Evolutionary conservation across 495 filamentous ascomycete genomes (phyloP).

Genomic region (Talaromyces liani): DNA sequence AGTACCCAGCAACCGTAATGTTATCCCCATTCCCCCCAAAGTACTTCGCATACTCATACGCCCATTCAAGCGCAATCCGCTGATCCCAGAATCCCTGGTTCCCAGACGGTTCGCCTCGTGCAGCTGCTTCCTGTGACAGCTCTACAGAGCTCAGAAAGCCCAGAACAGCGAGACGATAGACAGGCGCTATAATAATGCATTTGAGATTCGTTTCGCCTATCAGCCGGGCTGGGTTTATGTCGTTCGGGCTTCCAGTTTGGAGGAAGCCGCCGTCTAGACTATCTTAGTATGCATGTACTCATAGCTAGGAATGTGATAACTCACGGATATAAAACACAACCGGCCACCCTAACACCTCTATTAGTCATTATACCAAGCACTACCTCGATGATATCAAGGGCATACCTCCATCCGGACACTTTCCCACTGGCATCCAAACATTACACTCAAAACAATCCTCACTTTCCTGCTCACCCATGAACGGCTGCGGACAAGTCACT

Average conservation of each 20-base stretch:
- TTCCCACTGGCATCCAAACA: conserved; percentile 31
- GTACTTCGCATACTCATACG: conserved; percentile 47
- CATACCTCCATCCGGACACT: conserved; percentile 24
- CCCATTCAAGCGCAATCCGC: conserved; percentile 56
- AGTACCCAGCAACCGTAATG: conserved; percentile 59
- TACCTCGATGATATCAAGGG: neutral
- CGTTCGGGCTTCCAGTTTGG: conserved; percentile 46
- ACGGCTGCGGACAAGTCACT: conserved; percentile 30
- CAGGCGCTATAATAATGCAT: conserved; percentile 57
- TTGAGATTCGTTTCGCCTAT: conserved; percentile 38
- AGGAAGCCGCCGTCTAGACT: conserved; percentile 49
- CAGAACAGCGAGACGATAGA: conserved; percentile 60
- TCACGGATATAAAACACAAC: conserved; percentile 38
- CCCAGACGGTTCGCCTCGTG: conserved; percentile 30
- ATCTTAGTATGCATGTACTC: neutral
- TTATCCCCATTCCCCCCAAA: conserved; percentile 58
- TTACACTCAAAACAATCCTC: conserved; percentile 42
- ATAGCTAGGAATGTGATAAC: conserved; percentile 7
- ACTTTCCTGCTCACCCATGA: conserved; percentile 13
- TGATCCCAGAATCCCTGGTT: conserved; percentile 70
- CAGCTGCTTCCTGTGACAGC: conserved; percentile 44
- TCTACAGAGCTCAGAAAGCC: conserved; percentile 56
- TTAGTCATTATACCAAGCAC: neutral
- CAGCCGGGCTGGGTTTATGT: conserved; percentile 40
- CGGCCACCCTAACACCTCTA: conserved; percentile 27